Conservation (phyloP, 345 rosid species). For the Dimocarpus longan region DNA sequence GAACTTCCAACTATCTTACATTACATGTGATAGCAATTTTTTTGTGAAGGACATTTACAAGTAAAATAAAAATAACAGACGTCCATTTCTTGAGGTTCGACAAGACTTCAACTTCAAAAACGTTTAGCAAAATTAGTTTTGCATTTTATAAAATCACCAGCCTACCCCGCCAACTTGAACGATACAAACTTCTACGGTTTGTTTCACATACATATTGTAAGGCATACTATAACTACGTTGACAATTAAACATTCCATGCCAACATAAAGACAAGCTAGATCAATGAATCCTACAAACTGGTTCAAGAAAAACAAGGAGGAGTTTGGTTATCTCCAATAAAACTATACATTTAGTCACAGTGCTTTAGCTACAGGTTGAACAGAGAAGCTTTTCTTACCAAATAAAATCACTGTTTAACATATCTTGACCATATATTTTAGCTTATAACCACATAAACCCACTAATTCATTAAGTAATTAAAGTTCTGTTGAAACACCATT, state of each 20-base stretch:
- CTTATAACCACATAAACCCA: no score
- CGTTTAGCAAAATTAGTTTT: neutral
- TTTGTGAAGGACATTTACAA: neutral
- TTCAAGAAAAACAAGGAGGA: slow-evolving; percentile 11
- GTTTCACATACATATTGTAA: neutral
- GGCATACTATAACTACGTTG: neutral
- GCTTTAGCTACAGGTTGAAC: no score
- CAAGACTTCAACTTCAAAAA: neutral
- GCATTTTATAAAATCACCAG: neutral
- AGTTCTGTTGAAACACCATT: no score
- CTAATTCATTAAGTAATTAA: no score
- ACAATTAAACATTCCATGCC: neutral
- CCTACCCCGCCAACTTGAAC: neutral
- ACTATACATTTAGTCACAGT: no score
- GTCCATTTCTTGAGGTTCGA: neutral
- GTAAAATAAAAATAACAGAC: neutral
- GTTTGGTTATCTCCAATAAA: neutral
- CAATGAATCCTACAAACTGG: neutral
- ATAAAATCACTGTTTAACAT: no score
- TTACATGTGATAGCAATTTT: neutral
- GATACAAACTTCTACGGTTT: neutral
- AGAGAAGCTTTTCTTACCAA: no score
- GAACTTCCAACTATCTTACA: neutral
- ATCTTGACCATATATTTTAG: no score
- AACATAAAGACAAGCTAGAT: neutral